Base-by-base conservation (phyloP, 108 stramenopile species). In the Epipyxis sp. region DNA sequence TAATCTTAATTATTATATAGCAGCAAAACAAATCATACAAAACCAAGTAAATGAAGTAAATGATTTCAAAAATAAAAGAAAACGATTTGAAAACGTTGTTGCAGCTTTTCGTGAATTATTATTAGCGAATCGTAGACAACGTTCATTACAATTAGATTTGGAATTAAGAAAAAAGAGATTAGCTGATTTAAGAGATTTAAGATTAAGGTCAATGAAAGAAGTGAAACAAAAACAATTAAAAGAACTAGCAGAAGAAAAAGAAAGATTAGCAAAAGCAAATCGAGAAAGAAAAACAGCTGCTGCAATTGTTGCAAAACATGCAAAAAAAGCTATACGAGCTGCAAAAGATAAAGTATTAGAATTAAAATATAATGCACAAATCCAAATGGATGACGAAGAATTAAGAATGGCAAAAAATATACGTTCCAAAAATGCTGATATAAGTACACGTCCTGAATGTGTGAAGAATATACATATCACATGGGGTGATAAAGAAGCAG, bases 351-450 rank as follows among this genome's bases (percentile, higher is more conserved):
- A 74, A 6, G 3, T 20, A 29, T 32, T 37, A 34, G 50, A 68
- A 16, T 40, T 68, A 16, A 13, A 68, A 41, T 20, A 25, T 20
- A 20, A 41, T 20, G 16, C 39, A 25, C 29, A 13, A 13, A 68
- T 40, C 20, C 16, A 41, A 37, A 3, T 74, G 71, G 71, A 74
- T 42, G 50, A 74, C 10, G 71, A 74, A 25, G 71, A 74, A 32
- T 27, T 13, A 32, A 37, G 71, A 13, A 74, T 74, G 71, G 71
- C 34, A 3, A 57, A 57, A 42, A 54, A 74, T 25, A 13, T 74
- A 25, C 71, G 71, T 6, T 16, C 40, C 10, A 6, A 39, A 3
- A 74, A 74, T 27, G 43, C 16, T 30, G 50, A 46, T 43, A 42
- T 20, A 10, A 42, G 61, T 13, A 13, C 34, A 10, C 61, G 61